These are phyloP conservation scores for Epipyxis sp. DNA, from an alignment of 108 stramenopile species.

Conservation along the genomic window DNA sequence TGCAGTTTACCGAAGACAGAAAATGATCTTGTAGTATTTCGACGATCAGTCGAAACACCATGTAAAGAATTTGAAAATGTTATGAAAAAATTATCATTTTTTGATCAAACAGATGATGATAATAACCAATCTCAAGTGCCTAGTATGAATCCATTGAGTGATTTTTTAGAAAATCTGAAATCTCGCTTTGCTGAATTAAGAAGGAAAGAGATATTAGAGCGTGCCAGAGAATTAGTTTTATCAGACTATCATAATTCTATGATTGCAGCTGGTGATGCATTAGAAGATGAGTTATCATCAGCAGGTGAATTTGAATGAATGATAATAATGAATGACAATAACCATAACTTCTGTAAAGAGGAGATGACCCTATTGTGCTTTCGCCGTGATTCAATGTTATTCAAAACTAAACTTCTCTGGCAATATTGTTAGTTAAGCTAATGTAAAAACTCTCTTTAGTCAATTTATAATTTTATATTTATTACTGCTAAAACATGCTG, in stretches of 20 bases:
- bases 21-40: background rate
- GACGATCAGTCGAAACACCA: background rate
- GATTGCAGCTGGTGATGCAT: conserved; percentile 26
- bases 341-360: too few relatives aligned
- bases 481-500: too few relatives aligned
- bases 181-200: background rate
- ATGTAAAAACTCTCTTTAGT: too few relatives aligned
- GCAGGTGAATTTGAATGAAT: too few relatives aligned
- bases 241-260: conserved; percentile 31
- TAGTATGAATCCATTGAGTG: background rate
- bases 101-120: background rate
- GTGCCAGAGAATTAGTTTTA: background rate
- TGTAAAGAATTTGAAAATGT: background rate
- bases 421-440: too few relatives aligned
- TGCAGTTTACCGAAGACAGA: background rate
- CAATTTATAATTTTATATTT: too few relatives aligned
- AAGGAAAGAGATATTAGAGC: background rate
- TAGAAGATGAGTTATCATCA: conserved; percentile 23
- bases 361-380: too few relatives aligned
- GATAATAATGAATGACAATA: too few relatives aligned
- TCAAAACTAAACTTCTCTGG: too few relatives aligned
- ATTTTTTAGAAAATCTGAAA: background rate
- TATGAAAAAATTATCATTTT: background rate
- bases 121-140: background rate
- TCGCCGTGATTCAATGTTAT: too few relatives aligned